phyloP scores from a whole-genome alignment of 2,329 filamentous ascomycete genomes.

The Alternaria ventricosa region DNA sequence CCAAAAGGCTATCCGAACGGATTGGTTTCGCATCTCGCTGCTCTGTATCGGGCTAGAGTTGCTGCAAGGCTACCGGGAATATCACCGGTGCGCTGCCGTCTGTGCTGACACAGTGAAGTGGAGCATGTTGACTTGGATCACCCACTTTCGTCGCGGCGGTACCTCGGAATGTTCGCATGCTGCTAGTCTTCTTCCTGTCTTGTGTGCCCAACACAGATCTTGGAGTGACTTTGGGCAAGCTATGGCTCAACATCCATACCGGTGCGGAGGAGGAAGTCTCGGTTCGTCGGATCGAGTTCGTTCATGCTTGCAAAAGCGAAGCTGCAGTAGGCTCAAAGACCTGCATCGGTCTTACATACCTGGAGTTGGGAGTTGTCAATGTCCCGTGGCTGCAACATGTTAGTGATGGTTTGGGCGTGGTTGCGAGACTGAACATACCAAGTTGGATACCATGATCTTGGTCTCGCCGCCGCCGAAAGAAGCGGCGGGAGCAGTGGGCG shows the following conservation, averaged over 20 bases:
- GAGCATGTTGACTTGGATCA: constrained; percentile 22
- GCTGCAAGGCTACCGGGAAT: constrained; percentile 20
- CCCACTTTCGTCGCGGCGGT: constrained; percentile 36
- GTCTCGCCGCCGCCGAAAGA: constrained; percentile 73
- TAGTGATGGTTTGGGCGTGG: constrained; percentile 48
- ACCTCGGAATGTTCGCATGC: constrained; percentile 39
- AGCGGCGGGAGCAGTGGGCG: constrained; percentile 68
- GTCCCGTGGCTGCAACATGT: constrained; percentile 79
- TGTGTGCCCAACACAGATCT: constrained; percentile 41
- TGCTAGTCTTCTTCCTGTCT: constrained; percentile 40
- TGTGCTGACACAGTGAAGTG: constrained; percentile 20
- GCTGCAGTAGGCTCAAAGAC: constrained; percentile 50
- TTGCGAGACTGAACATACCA: constrained; percentile 68
- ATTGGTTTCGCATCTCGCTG: constrained; percentile 21
- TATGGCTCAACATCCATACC: constrained; percentile 38
- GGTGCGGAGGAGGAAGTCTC: constrained; percentile 22
- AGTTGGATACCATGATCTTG: constrained; percentile 98
- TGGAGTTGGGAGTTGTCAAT: constrained; percentile 97
- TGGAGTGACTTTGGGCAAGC: constrained; percentile 36
- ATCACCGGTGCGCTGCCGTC: constrained; percentile 22
- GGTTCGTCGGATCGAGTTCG: constrained; percentile 44
- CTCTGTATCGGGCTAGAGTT: constrained; percentile 10
- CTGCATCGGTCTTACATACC: constrained; percentile 89
- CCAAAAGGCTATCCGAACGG: constrained; percentile 15
- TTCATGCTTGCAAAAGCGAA: constrained; percentile 39